Evolutionary conservation across 805 yeast species (phyloP).

Genomic region (Pichia ethanolica): DNA sequence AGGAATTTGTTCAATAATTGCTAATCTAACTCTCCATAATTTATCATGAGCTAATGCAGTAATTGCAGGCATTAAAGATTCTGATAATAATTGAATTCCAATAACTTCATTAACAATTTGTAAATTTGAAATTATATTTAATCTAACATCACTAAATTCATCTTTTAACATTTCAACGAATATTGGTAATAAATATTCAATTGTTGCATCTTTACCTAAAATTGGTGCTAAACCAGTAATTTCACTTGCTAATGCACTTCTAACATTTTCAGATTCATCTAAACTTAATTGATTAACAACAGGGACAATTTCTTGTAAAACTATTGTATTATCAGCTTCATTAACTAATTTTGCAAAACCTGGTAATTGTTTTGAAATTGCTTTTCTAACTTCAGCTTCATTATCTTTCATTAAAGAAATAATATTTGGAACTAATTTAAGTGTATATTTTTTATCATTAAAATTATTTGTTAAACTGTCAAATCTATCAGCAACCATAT

Average conservation of each 20-base stretch:
- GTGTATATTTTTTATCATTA: slow-evolving; percentile 46
- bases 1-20: slow-evolving; percentile 95
- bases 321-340: slow-evolving; percentile 34
- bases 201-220: slow-evolving; percentile 77
- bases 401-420: slow-evolving; percentile 76
- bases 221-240: slow-evolving; percentile 82
- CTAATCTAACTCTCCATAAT: slow-evolving; percentile 96
- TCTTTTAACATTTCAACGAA: slow-evolving; percentile 91
- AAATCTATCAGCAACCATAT: slow-evolving; percentile 95
- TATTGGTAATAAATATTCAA: slow-evolving; percentile 76
- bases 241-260: slow-evolving; percentile 86
- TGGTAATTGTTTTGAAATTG: slow-evolving; percentile 87
- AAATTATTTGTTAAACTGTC: slow-evolving; percentile 64
- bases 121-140: slow-evolving; percentile 87
- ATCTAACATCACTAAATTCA: slow-evolving; percentile 92
- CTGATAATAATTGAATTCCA: slow-evolving; percentile 82
- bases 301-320: slow-evolving; percentile 71
- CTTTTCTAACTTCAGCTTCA: slow-evolving; percentile 96
- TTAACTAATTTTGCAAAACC: slow-evolving; percentile 51
- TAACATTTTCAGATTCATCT: slow-evolving; percentile 88
- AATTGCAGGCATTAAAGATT: slow-evolving; percentile 88
- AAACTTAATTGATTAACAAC: slow-evolving; percentile 74
- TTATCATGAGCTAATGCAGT: slow-evolving; percentile 93
- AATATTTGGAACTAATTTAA: slow-evolving; percentile 63
- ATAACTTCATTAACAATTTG: slow-evolving; percentile 90